Evolutionary conservation across 2,329 filamentous ascomycete species (phyloP).

Genomic region (Sclerotinia sclerotiorum): DNA sequence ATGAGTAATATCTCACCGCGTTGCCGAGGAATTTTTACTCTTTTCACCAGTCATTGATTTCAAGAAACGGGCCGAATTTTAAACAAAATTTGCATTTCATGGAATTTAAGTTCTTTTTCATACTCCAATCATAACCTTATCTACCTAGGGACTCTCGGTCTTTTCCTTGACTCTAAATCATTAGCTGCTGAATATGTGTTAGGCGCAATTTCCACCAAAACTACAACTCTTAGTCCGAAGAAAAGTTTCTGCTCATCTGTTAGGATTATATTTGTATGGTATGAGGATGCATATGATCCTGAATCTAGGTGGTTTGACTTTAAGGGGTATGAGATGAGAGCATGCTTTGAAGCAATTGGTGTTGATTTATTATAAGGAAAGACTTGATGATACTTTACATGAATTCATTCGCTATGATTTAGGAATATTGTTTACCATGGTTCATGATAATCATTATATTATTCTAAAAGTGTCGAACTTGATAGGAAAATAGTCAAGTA

Average conservation of each 20-base stretch:
- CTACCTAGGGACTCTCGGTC: too few species aligned
- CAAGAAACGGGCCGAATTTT: conserved; percentile 4
- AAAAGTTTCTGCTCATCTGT: neutral
- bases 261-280: neutral
- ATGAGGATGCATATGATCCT: neutral
- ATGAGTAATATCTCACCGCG: conserved; percentile 1
- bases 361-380: neutral
- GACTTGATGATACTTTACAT: neutral
- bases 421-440: neutral
- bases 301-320: neutral
- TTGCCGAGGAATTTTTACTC: neutral
- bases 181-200: neutral
- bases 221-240: neutral
- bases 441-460: neutral
- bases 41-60: neutral
- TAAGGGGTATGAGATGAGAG: neutral
- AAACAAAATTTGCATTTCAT: too few species aligned
- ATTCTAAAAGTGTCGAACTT: neutral
- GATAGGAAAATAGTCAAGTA: neutral
- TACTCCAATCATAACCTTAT: neutral
- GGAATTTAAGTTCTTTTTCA: neutral
- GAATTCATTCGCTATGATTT: neutral
- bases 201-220: neutral
- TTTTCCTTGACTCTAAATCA: too few species aligned
- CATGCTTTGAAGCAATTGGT: neutral